Base-by-base conservation (phyloP, 2,329 filamentous ascomycete genomes). In the Phaeophleospora eucalypticola region DNA sequence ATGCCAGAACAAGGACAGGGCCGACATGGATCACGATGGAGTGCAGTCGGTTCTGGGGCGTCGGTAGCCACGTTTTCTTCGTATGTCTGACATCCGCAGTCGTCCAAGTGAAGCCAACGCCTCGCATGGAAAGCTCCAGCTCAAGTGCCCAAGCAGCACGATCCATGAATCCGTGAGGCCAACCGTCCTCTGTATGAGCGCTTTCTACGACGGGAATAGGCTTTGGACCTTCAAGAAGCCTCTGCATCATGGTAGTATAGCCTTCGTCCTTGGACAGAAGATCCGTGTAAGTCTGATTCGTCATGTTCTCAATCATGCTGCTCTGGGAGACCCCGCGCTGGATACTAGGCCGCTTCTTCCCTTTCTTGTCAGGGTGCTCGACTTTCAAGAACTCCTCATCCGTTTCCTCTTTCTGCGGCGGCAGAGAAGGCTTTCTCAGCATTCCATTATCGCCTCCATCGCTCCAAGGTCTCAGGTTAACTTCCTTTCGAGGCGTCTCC, bases 1-100 rank as follows among this genome's bases (percentile, higher is more conserved):
- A 71, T 36, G 63, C 67, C 10, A 57, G 52, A 2, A 61, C 45
- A n/a, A 72, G 59, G 4, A 68, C 61, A 0, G 70, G 70, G 0
- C 62, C 36, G 1, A 66, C 68, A 39, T 70, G 67, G 12, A 70
- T 57, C 14, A 66, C 36, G 19, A 72, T 68, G 40, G 65, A 69
- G 48, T 73, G 70, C 8, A 68, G 34, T 4, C 70, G 61, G 42
- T 71, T 69, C 15, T 53, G 45, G 7, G 68, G 60, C 2, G 66
- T 71, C 0, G 70, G 70, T 4, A 71, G 54, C 70, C 70, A 72
- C 0, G 69, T 72, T 52, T 68, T 67, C 24, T 65, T 65, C 4
- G 69, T 70, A 51, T 73, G 70, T 8, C 70, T 64, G 2, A 72
- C 68, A 44, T 73, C 70, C 4, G 70, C 70, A 2, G 68, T 72